These are phyloP conservation scores for Hydnomerulius pinastri DNA, from an alignment of 768 basidiomycete genomes.

Conservation along the genomic window DNA sequence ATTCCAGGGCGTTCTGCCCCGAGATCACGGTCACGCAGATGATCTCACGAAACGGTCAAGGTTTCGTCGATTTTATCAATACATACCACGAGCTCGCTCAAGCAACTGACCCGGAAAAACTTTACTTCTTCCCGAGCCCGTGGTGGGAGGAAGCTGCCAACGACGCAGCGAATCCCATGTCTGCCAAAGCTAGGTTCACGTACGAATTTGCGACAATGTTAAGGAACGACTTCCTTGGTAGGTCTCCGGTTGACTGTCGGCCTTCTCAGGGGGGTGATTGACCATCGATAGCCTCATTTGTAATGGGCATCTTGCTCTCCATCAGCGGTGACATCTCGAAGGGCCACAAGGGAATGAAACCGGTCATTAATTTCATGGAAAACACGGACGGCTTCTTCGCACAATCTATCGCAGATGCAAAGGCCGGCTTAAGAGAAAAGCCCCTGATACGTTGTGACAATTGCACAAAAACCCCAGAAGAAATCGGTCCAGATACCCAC, in stretches of 20 bases:
- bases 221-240: slow-evolving; percentile 21
- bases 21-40: slow-evolving; percentile 13
- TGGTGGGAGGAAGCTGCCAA: slow-evolving; percentile 19
- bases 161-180: neutral
- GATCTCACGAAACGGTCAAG: slow-evolving; percentile 8
- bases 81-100: neutral
- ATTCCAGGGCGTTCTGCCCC: slow-evolving; percentile 20
- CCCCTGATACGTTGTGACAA: slow-evolving; percentile 23
- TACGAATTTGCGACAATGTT: slow-evolving; percentile 12
- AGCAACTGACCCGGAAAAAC: slow-evolving; percentile 1
- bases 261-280: neutral
- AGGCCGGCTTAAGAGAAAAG: slow-evolving; percentile 10
- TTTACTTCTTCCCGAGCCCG: slow-evolving; percentile 14
- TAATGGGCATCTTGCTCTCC: slow-evolving; percentile 1
- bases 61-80: slow-evolving; percentile 4
- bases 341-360: neutral
- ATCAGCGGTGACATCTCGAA: slow-evolving; percentile 1
- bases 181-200: neutral
- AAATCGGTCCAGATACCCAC: slow-evolving; percentile 13
- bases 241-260: neutral
- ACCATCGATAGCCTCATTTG: slow-evolving; percentile 8
- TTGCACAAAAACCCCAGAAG: slow-evolving; percentile 20
- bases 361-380: slow-evolving; percentile 5
- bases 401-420: neutral
- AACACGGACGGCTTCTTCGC: slow-evolving; percentile 1